Base-by-base conservation (phyloP, 2,329 filamentous ascomycete genomes). In the Fusarium sp. region DNA sequence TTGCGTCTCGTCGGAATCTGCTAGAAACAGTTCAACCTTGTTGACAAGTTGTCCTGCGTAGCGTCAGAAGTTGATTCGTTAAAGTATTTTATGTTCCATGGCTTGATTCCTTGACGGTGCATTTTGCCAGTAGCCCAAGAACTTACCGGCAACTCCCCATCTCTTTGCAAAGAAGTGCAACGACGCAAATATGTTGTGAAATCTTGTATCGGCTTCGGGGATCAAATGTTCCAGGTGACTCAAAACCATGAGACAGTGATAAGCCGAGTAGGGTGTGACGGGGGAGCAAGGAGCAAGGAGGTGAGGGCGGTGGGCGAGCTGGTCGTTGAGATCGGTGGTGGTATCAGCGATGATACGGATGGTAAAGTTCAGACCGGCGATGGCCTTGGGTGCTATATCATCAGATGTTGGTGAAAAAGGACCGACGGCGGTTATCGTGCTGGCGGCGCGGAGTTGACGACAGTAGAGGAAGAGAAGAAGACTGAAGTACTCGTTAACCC, bases 351-450 rank as follows among this genome's bases (percentile, higher is more conserved):
- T 77, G 51, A 80, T 78, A 47, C 78, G 76, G 38, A 80, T 77
- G 56, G 78, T 78, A 58, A 80, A 80, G 69, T 80, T 80, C 58
- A 80, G 74, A 56, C 78, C 79, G 16, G 78, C 77, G 18, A 80
- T 77, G 65, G 78, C 78, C 58, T 80, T 80, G 38, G 73, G 74
- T 34, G 77, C 73, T 27, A 78, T 76, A 40, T 79, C 73, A 63
- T 78, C 72, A 29, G 60, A 56, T 11, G 59, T 58, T 13, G 64
- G 46, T 8, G 74, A 59, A 22, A 71, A 71, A 40, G 71, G 67
- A 34, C 67, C 65, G 9, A 53, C 48, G 46, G 68, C 49, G 8
- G 69, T 69, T 44, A 71, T 54, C 15, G 75, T 65, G 53, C 76
- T 71, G 57, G 75, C 70, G 56, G 73, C 70, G 38, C 70, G 71